Base-by-base conservation (phyloP, 2,329 filamentous ascomycete genomes). In the Sphaerulina vaccinii region DNA sequence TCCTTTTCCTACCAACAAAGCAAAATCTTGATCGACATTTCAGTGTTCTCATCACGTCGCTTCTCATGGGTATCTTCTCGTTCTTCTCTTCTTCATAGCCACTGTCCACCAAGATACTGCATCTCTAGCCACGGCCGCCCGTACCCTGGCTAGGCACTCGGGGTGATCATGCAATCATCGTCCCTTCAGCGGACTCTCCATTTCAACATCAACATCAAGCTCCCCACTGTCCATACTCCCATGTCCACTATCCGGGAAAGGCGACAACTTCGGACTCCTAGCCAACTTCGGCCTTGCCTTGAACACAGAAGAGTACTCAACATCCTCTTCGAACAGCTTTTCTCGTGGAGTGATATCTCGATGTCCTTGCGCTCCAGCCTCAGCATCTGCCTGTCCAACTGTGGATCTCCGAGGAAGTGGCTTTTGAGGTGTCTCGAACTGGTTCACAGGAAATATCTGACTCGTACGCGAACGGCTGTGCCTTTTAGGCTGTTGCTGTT, bases 221-320 rank as follows among this genome's bases (percentile, higher is more conserved):
- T 15, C 49, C n/a, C 22, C n/a, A 21, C n/a, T 37, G n/a, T 49
- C 45, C 33, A 40, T 37, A 9, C 33, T 49, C 10, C 46, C 42
- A n/a, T 47, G 46, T 10, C 51, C 51, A 11, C 33, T 50, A 16
- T 54, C 51, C 2, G 38, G 29, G 7, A 35, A 39, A 4, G 51
- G 46, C 15, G 46, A 50, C 41, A 54, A 24, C 18, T 54, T 68
- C 1, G 90, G 90, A 67, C 90, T 95, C 9, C 82, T 81, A 58
- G 85, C 85, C 59, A 96, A 83, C 69, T 84, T 87, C 0, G 91
- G 91, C 58, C 91, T 73, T 57, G 88, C 91, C 71, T 85, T 88
- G 68, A 96, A 96, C 1, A 96, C 85, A 21, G 85, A 86, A 53
- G 87, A 86, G 68, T 90, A 87, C 54, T 95, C 89, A 3, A 80